A percentile compares a stretch with the other conserved stretches of the same genome.
Evolutionary conservation across 2,329 filamentous ascomycete species (phyloP).

Genomic region (Beauveria sp.): DNA sequence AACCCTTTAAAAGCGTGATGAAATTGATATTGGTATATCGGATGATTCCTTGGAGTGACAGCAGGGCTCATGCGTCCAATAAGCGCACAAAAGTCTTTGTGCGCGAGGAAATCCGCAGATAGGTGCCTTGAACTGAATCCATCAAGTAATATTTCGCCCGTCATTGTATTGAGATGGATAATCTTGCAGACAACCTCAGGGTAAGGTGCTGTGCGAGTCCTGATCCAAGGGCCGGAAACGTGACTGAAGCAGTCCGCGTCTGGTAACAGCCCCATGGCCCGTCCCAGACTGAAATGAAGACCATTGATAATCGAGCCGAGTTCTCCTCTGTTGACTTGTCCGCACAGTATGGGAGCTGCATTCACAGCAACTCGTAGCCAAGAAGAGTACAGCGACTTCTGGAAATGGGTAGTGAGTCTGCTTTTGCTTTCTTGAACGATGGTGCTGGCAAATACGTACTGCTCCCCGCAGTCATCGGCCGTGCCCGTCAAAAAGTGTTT

Average conservation of each 20-base stretch:
- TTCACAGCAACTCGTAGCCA: background rate
- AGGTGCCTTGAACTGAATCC: background rate
- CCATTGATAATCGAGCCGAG: background rate
- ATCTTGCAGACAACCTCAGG: rapidly evolving
- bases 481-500: background rate
- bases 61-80: background rate
- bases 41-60: background rate
- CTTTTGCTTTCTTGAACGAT: background rate
- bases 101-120: background rate
- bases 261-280: rapidly evolving
- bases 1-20: background rate
- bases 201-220: rapidly evolving
- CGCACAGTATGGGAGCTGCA: background rate
- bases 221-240: background rate
- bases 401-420: background rate
- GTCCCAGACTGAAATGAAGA: rapidly evolving
- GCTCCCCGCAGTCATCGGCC: background rate
- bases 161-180: constrained; percentile 13
- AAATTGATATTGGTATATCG: background rate
- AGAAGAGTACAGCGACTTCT: background rate
- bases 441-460: background rate
- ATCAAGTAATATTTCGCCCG: background rate
- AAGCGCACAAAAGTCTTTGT: background rate
- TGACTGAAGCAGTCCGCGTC: background rate
- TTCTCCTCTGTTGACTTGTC: background rate